Conservation (phyloP, 768 basidiomycete genomes). For the Lactarius trivialis region DNA sequence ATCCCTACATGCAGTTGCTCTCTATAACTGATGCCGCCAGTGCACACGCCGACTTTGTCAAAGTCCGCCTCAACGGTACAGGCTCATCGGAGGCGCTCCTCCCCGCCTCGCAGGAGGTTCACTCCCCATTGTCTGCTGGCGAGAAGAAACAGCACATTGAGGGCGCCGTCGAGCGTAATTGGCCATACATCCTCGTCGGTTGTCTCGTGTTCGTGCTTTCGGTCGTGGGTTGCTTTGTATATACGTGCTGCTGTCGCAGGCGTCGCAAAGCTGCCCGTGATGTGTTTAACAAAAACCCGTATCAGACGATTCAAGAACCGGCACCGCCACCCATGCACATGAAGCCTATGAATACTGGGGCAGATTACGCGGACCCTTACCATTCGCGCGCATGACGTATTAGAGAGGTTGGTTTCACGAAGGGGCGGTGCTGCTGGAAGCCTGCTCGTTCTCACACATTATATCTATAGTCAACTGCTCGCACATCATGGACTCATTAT, state of each 20-base stretch:
- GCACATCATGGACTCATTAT: not conserved
- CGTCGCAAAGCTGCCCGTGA: constrained; percentile 25
- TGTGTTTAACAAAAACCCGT: constrained; percentile 20
- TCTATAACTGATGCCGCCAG: constrained; percentile 46
- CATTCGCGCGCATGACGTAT: not conserved
- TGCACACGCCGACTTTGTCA: constrained; percentile 62
- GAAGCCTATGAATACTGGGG: constrained; percentile 21
- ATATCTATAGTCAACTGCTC: not conserved
- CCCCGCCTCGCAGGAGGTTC: constrained; percentile 48
- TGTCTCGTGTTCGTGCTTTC: constrained; percentile 46
- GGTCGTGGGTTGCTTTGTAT: constrained; percentile 44
- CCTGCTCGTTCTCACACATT: not conserved
- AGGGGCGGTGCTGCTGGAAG: not conserved
- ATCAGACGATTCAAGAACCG: constrained; percentile 30
- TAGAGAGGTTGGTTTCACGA: not conserved
- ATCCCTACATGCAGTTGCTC: constrained; percentile 67
- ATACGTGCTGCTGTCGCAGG: constrained; percentile 49
- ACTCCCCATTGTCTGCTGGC: constrained; percentile 54
- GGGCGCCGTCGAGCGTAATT: constrained; percentile 58
- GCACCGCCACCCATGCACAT: constrained; percentile 29
- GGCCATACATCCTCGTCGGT: constrained; percentile 66
- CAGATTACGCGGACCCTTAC: constrained; percentile 6
- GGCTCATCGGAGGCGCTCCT: constrained; percentile 53
- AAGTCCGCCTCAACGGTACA: constrained; percentile 50
- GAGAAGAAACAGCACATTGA: constrained; percentile 64